Evolutionary conservation across 2,329 filamentous ascomycete genomes (phyloP), one percentile per base, ranked within the genome.

Genomic region (Colletotrichum costaricense): DNA sequence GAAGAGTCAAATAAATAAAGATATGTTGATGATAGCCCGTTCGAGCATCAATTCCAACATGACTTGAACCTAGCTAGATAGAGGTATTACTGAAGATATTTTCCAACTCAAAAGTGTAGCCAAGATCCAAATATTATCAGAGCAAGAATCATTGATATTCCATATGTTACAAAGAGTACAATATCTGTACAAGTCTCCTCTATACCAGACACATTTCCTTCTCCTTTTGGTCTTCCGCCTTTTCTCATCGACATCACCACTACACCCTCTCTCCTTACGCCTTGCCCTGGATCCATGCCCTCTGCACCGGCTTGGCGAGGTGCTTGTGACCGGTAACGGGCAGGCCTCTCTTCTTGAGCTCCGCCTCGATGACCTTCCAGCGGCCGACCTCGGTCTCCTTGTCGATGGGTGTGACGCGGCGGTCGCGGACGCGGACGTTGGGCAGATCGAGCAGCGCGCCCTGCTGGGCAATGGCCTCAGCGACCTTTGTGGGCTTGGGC

Each of bases 341-440:
- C 76, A 95, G 81, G 19, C 88, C 88, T 69, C 92, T 86, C 80
- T 89, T 87, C 78, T 83, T 83, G 75, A 96, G 85, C 82, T 94
- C 93, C 78, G 91, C 85, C 81, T 93, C 89, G 78, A 96, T 94
- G 63, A 95, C 82, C 89, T 97, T 97, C 90, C 93, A 94, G 78
- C 94, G 87, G 33, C 95, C 95, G 55, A 94, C 81, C 62, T 89
- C 87, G 77, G 89, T 90, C 82, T 96, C 93, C 81, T 90, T 91
- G 81, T 96, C 90, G 42, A 93, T 90, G 11, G 91, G 89, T 8
- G 91, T 95, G 73, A 94, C 85, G 78, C 92, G 91, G 76, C 88
- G 88, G 30, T 83, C 81, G 76, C 89, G 89, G 26, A 98, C 84
- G 76, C 88, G 88, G 56, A 98, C 92, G 79, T 98, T 98, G 74